Percentiles rank a stretch among this genome's conserved stretches.
Evolutionary conservation across 2,329 filamentous ascomycete genomes (phyloP).

Genomic region (Cladobotryum protrusum): DNA sequence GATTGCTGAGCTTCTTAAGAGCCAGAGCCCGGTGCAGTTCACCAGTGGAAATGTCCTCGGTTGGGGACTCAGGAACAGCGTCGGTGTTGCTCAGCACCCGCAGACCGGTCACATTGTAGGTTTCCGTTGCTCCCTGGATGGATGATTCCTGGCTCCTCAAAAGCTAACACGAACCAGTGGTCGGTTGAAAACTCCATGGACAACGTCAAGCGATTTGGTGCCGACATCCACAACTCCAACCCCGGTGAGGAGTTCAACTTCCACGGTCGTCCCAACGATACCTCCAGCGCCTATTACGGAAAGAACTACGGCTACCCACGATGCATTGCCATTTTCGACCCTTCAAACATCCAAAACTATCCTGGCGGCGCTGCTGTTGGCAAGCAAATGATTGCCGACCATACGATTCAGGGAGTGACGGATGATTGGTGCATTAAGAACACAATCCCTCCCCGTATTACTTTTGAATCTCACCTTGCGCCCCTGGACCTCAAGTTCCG

Average conservation of each 20-base stretch:
- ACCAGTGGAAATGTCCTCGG: slow-evolving; percentile 41
- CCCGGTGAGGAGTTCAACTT: slow-evolving; percentile 69
- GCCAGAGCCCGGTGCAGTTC: slow-evolving; percentile 28
- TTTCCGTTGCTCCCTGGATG: not conserved
- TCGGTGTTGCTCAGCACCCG: slow-evolving; percentile 57
- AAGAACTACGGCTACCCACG: slow-evolving; percentile 58
- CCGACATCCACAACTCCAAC: slow-evolving; percentile 59
- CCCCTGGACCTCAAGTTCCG: slow-evolving; percentile 61
- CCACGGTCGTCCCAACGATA: slow-evolving; percentile 48
- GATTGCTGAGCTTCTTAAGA: slow-evolving; percentile 23
- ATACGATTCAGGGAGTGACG: slow-evolving; percentile 14
- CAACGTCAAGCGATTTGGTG: slow-evolving; percentile 45
- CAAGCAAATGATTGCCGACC: slow-evolving; percentile 19
- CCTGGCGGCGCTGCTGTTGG: slow-evolving; percentile 23
- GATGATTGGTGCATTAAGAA: slow-evolving; percentile 19
- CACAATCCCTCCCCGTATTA: slow-evolving; percentile 18
- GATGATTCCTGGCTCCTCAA: not conserved
- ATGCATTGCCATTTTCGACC: slow-evolving; percentile 55
- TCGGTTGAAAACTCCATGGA: slow-evolving; percentile 63
- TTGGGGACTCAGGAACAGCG: slow-evolving; percentile 65
- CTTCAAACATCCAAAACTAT: slow-evolving; percentile 23
- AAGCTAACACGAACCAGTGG: slow-evolving; percentile 25
- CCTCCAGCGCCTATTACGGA: slow-evolving; percentile 19
- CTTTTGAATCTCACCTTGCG: slow-evolving; percentile 48
- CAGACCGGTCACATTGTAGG: slow-evolving; percentile 36